phyloP scores from a whole-genome alignment of 345 rosid species.

The Turnera subulata region DNA sequence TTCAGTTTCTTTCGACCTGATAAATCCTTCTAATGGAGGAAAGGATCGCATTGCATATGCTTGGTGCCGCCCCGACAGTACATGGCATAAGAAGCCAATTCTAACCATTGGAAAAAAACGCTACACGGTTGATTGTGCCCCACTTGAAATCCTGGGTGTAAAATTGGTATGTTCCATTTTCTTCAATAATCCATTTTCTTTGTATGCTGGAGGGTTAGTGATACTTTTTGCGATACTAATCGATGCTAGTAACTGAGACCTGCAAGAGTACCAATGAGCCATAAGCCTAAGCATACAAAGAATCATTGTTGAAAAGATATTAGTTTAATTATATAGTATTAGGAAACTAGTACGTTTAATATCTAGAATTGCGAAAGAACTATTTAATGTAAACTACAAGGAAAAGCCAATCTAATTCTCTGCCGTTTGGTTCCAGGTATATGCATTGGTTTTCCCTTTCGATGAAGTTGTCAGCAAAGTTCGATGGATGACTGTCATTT shows the following conservation, averaged over 20 bases:
- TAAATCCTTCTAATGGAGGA: background rate
- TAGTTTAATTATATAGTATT: background rate
- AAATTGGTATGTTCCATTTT: constrained; percentile 26
- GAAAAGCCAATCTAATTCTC: background rate
- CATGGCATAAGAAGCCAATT: background rate
- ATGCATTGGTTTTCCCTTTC: constrained; percentile 41
- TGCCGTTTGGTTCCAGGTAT: constrained; percentile 39
- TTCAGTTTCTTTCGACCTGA: background rate
- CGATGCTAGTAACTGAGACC: no score
- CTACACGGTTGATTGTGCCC: constrained; percentile 30
- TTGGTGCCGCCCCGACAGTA: constrained; percentile 18
- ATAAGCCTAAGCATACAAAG: background rate
- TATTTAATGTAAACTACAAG: no score
- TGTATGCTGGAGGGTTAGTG: no score
- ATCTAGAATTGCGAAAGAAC: no score
- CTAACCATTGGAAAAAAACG: constrained; percentile 11
- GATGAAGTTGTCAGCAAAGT: constrained; percentile 21
- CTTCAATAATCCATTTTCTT: background rate
- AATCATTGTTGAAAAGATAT: background rate
- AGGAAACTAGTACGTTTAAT: background rate
- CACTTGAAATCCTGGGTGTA: constrained; percentile 26
- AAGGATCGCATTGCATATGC: constrained; percentile 6
- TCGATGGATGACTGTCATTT: constrained; percentile 14
- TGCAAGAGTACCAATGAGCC: background rate
- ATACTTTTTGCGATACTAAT: no score